Evolutionary conservation across 305 asterid species (phyloP), one percentile per base, ranked within the genome.

Genomic region (Fraxinus albicans): DNA sequence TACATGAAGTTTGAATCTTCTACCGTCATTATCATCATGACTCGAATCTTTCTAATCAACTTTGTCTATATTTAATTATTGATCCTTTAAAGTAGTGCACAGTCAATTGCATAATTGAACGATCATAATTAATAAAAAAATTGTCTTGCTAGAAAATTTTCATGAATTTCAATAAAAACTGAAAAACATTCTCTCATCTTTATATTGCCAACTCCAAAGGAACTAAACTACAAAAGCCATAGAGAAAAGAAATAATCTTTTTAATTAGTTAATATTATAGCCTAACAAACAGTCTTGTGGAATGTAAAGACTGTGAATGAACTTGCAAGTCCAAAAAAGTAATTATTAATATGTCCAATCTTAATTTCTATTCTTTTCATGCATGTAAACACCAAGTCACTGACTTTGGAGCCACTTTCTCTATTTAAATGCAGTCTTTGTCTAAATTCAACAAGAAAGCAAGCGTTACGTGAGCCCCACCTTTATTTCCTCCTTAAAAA

Each of bases 371-470:
- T 69, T 69, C 75, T 69, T 29, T 69, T 29, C 40, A 69, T 4
- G 75, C 33, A 69, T 31, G 38, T 69, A 3, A 23, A 69, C 17
- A 27, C 34, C 0, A 10, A 69, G 36, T 69, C 75, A 25, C 75
- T 69, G 38, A 13, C 38, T 29, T 69, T 69, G 72, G 13, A 63
- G 72, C 33, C 33, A 21, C 33, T 63, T 12, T 27, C 36, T 3
- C 3, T 19, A 79, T 70, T 86, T 84, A 81, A 86, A 84, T 84
- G 86, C 86, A 40, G 73, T 73, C 76, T 70, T 69, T 65, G 77
- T 44, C 76, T 67, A 73, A 44, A 38, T 13, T 29, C 60, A 83
- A 83, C 88, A 83, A 60, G 83, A 38, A 38, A 38, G 44, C 44
- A 38, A 38, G 44, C 25, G 81, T 83, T 73, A 31, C 86, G 86